Base-by-base conservation (phyloP, 2,329 filamentous ascomycete genomes). In the Penicillium sp. region DNA sequence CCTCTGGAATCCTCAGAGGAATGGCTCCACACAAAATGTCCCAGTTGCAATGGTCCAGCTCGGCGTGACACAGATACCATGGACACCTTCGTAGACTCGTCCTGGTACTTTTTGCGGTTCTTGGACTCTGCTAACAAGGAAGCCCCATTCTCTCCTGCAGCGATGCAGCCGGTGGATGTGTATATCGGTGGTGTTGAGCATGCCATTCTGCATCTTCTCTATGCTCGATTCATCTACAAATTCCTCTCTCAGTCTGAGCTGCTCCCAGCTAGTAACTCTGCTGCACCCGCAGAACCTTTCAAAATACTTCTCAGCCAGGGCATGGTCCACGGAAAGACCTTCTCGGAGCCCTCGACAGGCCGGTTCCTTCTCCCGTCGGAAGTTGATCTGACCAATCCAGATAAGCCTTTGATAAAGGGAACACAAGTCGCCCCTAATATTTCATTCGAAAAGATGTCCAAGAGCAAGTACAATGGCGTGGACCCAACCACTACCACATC, bases 31-130 rank as follows among this genome's bases (percentile, higher is more conserved):
- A 89, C 86, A 0, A 72, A 79, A 3, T 96, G 92, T 68, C 92
- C 92, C 20, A 74, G 66, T 46, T 96, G 92, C 66, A 77, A 82
- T 16, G 80, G 82, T 1, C 75, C 84, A 24, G 92, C 90, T 7
- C 88, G 85, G 69, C 83, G 92, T 61, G 92, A 96, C 62, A 96
- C 92, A 0, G 92, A 96, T 71, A 96, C 92, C 3, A 96, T 96
- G 92, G 92, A 96, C 72, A 96, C 92, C 0, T 96, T 96, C 74
- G 92, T 96, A 58, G 92, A 96, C 74, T 96, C 91, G 2, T 95
- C 91, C 52, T 96, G 92, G 92, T 96, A 96, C 73, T 96, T 87
- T 68, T 85, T 92, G 75, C 84, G 90, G 13, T 96, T 91, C 65
- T 75, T 87, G 29, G 90, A 95, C 65, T 79, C 89, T 1, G 78